A percentile compares a stretch with the other conserved stretches of the same genome.
Evolutionary conservation across 192 early-diverging fungal genomes (phyloP).

Genomic region (Coemansia sp.): DNA sequence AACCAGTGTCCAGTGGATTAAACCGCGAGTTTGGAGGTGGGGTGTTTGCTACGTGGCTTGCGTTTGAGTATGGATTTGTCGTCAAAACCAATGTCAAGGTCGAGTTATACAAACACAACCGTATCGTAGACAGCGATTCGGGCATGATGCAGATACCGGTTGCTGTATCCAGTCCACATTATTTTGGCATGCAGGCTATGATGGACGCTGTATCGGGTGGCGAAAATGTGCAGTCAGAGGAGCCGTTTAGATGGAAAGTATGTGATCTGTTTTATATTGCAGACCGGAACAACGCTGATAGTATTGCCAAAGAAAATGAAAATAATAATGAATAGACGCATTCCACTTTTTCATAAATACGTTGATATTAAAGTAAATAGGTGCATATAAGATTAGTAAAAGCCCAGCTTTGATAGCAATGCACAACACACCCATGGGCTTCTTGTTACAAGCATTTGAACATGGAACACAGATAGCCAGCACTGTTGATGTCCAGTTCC

Average conservation of each 20-base stretch:
- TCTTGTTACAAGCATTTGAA: too few relatives aligned
- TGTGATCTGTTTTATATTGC: constrained; percentile 26
- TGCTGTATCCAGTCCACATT: constrained; percentile 15
- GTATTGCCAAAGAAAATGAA: neutral
- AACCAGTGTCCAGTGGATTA: neutral
- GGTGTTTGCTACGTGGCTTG: neutral
- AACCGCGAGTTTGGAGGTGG: neutral
- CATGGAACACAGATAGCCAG: neutral
- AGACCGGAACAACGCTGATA: constrained; percentile 4
- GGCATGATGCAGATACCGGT: constrained; percentile 23
- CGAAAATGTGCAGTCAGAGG: constrained; percentile 1
- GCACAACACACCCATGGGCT: too few relatives aligned
- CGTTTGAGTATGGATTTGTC: constrained; percentile 16
- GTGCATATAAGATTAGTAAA: too few relatives aligned
- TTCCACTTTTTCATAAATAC: too few relatives aligned
- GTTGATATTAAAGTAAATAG: too few relatives aligned
- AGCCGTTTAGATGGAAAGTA: constrained; percentile 36
- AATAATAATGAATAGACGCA: neutral
- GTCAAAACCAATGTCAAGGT: constrained; percentile 13
- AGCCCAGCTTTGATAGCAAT: too few relatives aligned
- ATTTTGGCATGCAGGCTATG: constrained; percentile 5
- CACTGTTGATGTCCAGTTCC: too few relatives aligned
- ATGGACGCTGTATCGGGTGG: neutral
- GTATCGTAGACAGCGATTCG: constrained; percentile 21
- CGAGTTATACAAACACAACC: constrained; percentile 8